Conservation (phyloP, 306 rosid genomes). For the Acacia crassicarpa region DNA sequence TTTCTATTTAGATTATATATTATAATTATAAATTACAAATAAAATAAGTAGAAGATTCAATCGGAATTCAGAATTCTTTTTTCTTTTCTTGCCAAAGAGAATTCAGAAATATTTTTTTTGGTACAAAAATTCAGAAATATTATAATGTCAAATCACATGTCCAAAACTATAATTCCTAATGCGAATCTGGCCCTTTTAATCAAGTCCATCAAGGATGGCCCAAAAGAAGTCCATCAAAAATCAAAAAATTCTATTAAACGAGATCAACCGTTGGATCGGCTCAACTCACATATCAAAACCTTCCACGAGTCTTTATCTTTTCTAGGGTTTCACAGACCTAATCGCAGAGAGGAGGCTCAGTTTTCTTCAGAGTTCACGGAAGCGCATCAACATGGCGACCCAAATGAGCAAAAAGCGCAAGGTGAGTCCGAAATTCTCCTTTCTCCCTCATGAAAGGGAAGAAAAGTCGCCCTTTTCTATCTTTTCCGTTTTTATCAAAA, state of each 20-base stretch:
- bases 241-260: neutral
- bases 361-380: neutral
- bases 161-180: neutral
- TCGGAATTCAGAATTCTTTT: no score
- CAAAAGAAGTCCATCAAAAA: neutral
- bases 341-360: neutral
- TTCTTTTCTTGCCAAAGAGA: no score
- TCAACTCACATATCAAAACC: neutral
- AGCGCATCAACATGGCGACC: conserved; percentile 42
- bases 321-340: conserved; percentile 2
- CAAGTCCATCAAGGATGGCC: neutral
- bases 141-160: no score
- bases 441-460: neutral
- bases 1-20: no score
- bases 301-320: neutral
- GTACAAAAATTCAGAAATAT: no score
- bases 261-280: conserved; percentile 6
- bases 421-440: conserved; percentile 2
- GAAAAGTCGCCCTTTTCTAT: neutral
- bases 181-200: neutral
- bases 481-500: neutral
- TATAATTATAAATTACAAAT: no score
- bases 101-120: no score
- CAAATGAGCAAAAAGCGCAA: conserved; percentile 57
- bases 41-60: no score